phyloP scores from a whole-genome alignment of 2,329 filamentous ascomycete species.

The Aspergillus niger region DNA sequence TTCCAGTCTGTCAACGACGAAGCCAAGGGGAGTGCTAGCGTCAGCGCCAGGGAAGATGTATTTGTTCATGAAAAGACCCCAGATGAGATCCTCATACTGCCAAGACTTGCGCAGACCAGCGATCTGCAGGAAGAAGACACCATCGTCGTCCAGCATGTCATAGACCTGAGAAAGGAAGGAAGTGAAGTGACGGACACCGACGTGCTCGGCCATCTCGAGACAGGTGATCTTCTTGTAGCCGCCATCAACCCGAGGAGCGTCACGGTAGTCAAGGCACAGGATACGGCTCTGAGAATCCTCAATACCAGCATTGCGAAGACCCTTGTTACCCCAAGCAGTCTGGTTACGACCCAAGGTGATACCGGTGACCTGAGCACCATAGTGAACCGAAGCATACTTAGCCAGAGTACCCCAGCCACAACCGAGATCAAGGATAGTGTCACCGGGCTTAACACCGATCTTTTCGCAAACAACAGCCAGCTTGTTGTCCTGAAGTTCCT shows the following conservation, averaged over 20 bases:
- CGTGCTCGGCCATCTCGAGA: constrained; percentile 98
- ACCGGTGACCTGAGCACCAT: constrained; percentile 81
- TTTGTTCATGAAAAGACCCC: constrained; percentile 99
- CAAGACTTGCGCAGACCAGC: constrained; percentile 90
- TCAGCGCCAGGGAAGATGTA: constrained; percentile 98
- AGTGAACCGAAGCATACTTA: constrained; percentile 89
- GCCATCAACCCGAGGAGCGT: constrained; percentile 77
- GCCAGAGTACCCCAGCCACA: constrained; percentile 97
- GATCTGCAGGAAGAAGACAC: constrained; percentile 93
- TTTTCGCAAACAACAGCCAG: constrained; percentile 93
- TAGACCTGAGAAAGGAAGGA: constrained; percentile 82
- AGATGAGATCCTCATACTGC: constrained; percentile 98
- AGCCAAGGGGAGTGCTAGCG: constrained; percentile 88
- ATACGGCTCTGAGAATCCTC: constrained; percentile 87
- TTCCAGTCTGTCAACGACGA: constrained; percentile 82
- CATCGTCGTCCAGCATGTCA: constrained; percentile 95
- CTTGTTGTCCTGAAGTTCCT: constrained; percentile 98
- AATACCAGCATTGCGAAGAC: constrained; percentile 78
- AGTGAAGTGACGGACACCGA: constrained; percentile 85
- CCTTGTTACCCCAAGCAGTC: constrained; percentile 93
- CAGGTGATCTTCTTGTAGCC: constrained; percentile 94
- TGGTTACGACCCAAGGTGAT: constrained; percentile 95
- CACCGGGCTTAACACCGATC: constrained; percentile 78
- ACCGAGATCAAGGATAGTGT: constrained; percentile 88
- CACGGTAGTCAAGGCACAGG: constrained; percentile 95